A percentile compares a stretch with the other conserved stretches of the same genome.
Conservation (phyloP, 2,329 filamentous ascomycete genomes). For the Blastomyces silverae region DNA sequence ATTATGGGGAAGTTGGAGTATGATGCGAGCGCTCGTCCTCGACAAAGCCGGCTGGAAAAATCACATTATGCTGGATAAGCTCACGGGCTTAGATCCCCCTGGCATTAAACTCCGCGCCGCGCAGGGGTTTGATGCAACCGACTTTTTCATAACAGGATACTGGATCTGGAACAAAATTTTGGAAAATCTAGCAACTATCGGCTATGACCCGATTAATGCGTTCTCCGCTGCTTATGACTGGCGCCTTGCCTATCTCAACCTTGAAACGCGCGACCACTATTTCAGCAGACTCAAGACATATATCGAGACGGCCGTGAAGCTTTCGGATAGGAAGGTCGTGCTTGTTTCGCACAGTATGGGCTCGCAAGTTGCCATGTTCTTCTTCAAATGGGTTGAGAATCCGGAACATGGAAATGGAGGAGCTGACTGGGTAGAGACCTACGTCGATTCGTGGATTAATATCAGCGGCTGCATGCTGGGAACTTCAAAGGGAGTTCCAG, state of each 20-base stretch:
- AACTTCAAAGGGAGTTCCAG: constrained; percentile 81
- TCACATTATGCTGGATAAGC: constrained; percentile 93
- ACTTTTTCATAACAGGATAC: constrained; percentile 76
- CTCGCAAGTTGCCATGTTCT: constrained; percentile 80
- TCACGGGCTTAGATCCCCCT: constrained; percentile 83
- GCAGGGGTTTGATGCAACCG: constrained; percentile 93
- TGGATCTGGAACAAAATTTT: constrained; percentile 99
- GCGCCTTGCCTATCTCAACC: constrained; percentile 82
- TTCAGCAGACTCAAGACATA: constrained; percentile 85
- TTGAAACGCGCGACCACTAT: constrained; percentile 86
- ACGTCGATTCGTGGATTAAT: constrained; percentile 96
- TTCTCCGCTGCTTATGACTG: constrained; percentile 76
- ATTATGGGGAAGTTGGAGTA: constrained; percentile 96
- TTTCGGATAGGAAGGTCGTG: constrained; percentile 71
- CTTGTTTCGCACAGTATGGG: constrained; percentile 96
- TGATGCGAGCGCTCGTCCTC: constrained; percentile 91
- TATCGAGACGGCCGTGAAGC: constrained; percentile 73
- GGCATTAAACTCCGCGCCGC: constrained; percentile 85
- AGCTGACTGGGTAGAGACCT: constrained; percentile 76
- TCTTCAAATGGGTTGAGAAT: constrained; percentile 75
- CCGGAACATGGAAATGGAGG: constrained; percentile 73
- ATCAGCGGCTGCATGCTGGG: constrained; percentile 97
- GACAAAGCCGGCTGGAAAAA: constrained; percentile 93
- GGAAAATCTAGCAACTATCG: constrained; percentile 90
- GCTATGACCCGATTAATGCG: constrained; percentile 78